Evolutionary conservation across 371 early-diverging fungal species (phyloP).

Genomic region (Syncephalis plumigaleata): DNA sequence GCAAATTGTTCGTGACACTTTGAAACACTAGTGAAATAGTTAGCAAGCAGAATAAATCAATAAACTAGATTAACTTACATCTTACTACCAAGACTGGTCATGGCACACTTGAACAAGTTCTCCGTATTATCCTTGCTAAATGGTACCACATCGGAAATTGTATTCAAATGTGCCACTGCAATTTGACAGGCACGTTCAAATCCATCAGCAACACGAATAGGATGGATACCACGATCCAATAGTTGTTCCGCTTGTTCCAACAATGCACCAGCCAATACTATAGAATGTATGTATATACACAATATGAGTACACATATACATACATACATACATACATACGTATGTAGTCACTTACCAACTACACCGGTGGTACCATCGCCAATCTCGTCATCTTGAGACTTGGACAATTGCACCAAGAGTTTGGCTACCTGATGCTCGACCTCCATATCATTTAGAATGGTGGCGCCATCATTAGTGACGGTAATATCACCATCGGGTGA

Average conservation of each 20-base stretch:
- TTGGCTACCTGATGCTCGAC: constrained; percentile 98
- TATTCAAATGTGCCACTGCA: constrained; percentile 82
- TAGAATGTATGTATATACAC: not conserved
- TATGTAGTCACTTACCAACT: constrained; percentile 47
- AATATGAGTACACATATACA: constrained; percentile 1
- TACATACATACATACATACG: not conserved
- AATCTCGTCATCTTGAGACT: constrained; percentile 99
- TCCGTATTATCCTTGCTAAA: constrained; percentile 65
- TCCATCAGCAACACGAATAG: constrained; percentile 97
- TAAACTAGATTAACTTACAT: constrained; percentile 45
- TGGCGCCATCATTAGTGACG: constrained; percentile 99
- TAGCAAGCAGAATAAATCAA: not conserved
- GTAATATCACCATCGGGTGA: constrained; percentile 99
- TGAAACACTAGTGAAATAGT: constrained; percentile 48
- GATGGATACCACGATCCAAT: constrained; percentile 96
- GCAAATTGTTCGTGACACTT: constrained; percentile 96
- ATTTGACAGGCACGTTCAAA: constrained; percentile 94
- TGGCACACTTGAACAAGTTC: constrained; percentile 91
- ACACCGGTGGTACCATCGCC: constrained; percentile 99
- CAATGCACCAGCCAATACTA: constrained; percentile 96
- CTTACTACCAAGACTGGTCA: constrained; percentile 95
- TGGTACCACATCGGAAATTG: constrained; percentile 80
- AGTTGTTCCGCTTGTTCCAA: constrained; percentile 94
- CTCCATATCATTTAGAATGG: constrained; percentile 97
- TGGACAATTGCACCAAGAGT: constrained; percentile 93